Percentiles rank a stretch among this genome's conserved stretches.
Conservation (phyloP, 805 yeast species). For the Debaryomyces maramus region DNA sequence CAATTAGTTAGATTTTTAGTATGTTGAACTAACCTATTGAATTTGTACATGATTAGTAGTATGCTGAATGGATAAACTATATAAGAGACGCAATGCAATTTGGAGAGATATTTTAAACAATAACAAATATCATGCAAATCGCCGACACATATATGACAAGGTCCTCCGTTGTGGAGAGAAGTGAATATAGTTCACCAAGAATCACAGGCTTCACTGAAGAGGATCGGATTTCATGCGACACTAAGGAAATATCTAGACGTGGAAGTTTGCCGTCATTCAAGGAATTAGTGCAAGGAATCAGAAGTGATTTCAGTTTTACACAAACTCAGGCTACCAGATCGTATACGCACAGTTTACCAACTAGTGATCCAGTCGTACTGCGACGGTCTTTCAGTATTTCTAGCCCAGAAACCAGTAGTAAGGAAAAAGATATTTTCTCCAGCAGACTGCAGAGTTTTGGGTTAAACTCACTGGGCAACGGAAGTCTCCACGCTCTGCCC, state of each 20-base stretch:
- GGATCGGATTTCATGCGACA: no score
- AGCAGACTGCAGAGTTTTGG: neutral
- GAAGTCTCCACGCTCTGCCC: no score
- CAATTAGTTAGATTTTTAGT: neutral
- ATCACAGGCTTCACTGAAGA: no score
- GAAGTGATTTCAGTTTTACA: neutral
- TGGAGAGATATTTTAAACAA: no score
- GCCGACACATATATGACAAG: neutral
- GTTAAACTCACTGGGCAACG: no score
- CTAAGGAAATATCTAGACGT: no score
- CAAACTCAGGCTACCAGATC: neutral
- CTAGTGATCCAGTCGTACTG: no score
- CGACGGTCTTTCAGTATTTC: no score
- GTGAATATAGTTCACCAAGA: neutral
- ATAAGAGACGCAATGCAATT: no score
- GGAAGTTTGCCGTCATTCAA: neutral
- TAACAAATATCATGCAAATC: neutral
- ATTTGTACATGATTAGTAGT: neutral
- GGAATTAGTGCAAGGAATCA: neutral
- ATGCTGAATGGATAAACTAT: neutral
- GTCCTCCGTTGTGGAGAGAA: neutral
- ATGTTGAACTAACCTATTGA: neutral
- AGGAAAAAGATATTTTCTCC: no score
- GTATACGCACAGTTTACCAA: no score
- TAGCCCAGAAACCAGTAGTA: no score